A percentile compares a stretch with the other conserved stretches of the same genome.
These are phyloP conservation scores for Trichophyton schoenleinii DNA, from an alignment of 2,329 filamentous ascomycete genomes.

Conservation along the genomic window DNA sequence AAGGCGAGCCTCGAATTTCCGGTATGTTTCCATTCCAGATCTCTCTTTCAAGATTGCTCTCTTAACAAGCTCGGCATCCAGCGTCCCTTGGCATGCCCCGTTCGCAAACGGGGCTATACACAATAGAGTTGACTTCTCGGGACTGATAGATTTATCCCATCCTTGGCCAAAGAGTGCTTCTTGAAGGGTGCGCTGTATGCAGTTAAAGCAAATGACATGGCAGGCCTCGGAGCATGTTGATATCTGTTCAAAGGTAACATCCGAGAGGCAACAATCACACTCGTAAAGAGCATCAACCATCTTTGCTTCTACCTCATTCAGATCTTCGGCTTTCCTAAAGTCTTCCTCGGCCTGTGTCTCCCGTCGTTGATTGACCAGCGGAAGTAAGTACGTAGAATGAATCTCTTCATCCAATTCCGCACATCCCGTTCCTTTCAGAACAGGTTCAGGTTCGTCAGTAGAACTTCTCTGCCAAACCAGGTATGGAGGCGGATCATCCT, in stretches of 20 bases:
- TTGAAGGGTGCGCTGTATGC: constrained; percentile 66
- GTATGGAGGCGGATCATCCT: constrained; percentile 26
- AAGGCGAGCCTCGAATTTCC: constrained; percentile 65
- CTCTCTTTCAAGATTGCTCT: constrained; percentile 59
- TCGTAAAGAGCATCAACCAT: constrained; percentile 33
- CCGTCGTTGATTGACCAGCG: constrained; percentile 24
- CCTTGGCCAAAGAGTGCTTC: constrained; percentile 90
- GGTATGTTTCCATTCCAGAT: constrained; percentile 58
- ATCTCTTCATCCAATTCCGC: constrained; percentile 34
- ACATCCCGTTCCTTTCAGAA: constrained; percentile 32
- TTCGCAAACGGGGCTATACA: constrained; percentile 65
- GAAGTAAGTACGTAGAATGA: constrained; percentile 25
- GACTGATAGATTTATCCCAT: constrained; percentile 69
- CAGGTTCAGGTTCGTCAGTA: constrained; percentile 21
- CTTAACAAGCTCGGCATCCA: constrained; percentile 56
- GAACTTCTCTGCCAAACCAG: constrained; percentile 26
- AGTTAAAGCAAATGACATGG: constrained; percentile 49
- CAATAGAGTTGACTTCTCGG: constrained; percentile 58
- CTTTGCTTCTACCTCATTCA: constrained; percentile 34
- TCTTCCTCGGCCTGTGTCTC: constrained; percentile 29
- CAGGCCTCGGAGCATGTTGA: constrained; percentile 31
- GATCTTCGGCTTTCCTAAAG: constrained; percentile 27
- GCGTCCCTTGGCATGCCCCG: constrained; percentile 58
- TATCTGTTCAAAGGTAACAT: constrained; percentile 38
- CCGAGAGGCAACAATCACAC: constrained; percentile 38